Base-by-base conservation (phyloP, 805 yeast genomes). In the Candida berthetii region DNA sequence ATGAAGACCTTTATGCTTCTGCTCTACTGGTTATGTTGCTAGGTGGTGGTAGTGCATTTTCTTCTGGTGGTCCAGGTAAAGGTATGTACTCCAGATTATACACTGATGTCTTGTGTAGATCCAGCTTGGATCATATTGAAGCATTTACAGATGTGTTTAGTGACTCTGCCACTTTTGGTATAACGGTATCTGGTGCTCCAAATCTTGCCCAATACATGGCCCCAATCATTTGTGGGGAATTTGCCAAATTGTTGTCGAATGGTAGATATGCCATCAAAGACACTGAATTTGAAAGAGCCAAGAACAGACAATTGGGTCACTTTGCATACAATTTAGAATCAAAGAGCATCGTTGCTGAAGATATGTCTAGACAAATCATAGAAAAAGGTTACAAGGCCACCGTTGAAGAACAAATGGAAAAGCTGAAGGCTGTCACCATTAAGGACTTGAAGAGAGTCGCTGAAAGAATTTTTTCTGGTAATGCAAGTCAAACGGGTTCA, bases 21-120 rank as follows among this genome's bases (percentile, higher is more conserved):
- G 96, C 98, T 2, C 80, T 89, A 1, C 69, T 93, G 43, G 98
- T 93, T 60, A 87, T 90, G 45, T 69, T 91, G 18, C 67, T 93
- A 13, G 99, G 99, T 35, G 97, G 98, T 31, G 99, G 98, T 43
- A 95, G 96, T 5, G 89, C 98, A 1, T 93, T 93, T 58, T 82
- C 95, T 16, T 98, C 99, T 9, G 99, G 99, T 49, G 99, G 99
- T 0, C 99, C 99, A 15, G 99, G 99, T 41, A 93, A 93, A 63
- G 99, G 99, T 4, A 90, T 93, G 98, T 93, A 89, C 60, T 87
- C 96, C 4, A 74, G 98, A 44, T 76, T 95, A 19, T 93, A 89
- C 67, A 87, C 96, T 0, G 79, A 89, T 52, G 96, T 93, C 3
- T 71, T 93, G 58, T 91, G 84, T 59, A 86, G 85, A 58, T 95